Evolutionary conservation across 225 moss, liverwort and hornwort genomes (phyloP).

Genomic region (Pleurozium schreberi): DNA sequence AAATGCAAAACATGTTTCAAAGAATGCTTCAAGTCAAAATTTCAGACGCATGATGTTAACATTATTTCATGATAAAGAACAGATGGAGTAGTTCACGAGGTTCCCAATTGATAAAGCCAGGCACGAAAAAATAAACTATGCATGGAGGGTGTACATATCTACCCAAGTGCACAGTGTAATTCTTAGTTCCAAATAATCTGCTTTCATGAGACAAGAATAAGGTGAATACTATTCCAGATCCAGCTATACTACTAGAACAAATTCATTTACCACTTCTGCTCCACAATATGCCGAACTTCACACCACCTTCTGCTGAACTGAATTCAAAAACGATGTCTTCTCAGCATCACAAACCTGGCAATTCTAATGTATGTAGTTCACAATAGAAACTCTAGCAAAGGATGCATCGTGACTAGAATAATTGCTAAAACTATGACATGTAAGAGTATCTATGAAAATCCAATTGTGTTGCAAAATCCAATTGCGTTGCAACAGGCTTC

Average conservation of each 20-base stretch:
- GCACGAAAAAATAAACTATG: fast-evolving
- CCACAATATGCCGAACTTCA: not conserved
- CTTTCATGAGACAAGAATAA: fast-evolving
- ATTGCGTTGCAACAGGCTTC: not conserved
- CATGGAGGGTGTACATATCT: fast-evolving
- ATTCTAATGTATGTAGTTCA: not conserved
- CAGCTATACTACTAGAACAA: not conserved
- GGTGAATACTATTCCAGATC: fast-evolving
- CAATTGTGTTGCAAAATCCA: too few relatives aligned
- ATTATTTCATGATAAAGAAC: too few relatives aligned
- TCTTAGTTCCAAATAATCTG: not conserved
- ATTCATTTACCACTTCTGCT: not conserved
- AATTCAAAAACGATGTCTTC: not conserved
- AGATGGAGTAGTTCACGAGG: too few relatives aligned
- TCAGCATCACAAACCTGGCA: not conserved
- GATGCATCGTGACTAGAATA: fast-evolving
- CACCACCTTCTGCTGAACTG: not conserved
- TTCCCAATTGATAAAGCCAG: fast-evolving
- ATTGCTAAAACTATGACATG: not conserved
- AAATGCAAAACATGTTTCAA: not conserved
- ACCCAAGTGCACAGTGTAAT: too few relatives aligned
- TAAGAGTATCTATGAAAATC: too few relatives aligned
- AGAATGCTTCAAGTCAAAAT: not conserved
- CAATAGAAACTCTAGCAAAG: not conserved
- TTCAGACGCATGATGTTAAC: not conserved